Conservation (phyloP, 768 basidiomycete species). For the Lactarius tabidus region DNA sequence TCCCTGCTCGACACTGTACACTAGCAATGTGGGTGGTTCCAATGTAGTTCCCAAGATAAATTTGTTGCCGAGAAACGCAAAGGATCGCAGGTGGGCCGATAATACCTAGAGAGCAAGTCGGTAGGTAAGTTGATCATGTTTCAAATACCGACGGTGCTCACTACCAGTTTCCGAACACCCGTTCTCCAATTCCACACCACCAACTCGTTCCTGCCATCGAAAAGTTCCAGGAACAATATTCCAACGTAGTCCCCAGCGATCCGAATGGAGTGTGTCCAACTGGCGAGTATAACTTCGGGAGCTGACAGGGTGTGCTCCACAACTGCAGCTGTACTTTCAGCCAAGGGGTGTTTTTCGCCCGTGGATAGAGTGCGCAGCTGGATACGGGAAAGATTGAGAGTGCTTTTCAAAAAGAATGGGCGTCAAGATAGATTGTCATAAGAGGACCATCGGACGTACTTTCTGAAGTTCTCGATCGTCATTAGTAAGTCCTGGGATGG, state of each 20-base stretch:
- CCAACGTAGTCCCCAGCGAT: slow-evolving; percentile 21
- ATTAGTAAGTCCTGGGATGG: slow-evolving; percentile 24
- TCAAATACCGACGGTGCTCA: background rate
- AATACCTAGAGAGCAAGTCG: slow-evolving; percentile 1
- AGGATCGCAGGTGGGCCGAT: slow-evolving; percentile 10
- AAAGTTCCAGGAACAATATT: slow-evolving; percentile 9
- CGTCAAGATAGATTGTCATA: background rate
- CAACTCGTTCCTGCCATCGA: slow-evolving; percentile 2
- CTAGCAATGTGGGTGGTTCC: slow-evolving; percentile 12
- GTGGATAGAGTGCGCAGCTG: slow-evolving; percentile 14
- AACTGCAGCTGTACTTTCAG: background rate
- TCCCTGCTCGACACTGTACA: slow-evolving; percentile 16
- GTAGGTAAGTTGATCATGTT: background rate
- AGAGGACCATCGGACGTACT: slow-evolving; percentile 30
- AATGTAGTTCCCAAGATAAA: slow-evolving; percentile 16
- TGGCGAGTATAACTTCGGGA: background rate
- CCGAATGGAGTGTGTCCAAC: slow-evolving; percentile 20
- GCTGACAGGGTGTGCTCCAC: slow-evolving; percentile 16
- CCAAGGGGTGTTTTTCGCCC: slow-evolving; percentile 14
- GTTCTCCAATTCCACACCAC: slow-evolving; percentile 26
- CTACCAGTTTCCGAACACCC: slow-evolving; percentile 14
- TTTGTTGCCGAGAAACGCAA: slow-evolving; percentile 12
- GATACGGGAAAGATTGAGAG: slow-evolving; percentile 4
- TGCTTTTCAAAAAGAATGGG: slow-evolving; percentile 1
- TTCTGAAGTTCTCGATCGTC: slow-evolving; percentile 24